phyloP scores from a whole-genome alignment of 441 rosid genomes.

The Syzygium syzygioides region DNA sequence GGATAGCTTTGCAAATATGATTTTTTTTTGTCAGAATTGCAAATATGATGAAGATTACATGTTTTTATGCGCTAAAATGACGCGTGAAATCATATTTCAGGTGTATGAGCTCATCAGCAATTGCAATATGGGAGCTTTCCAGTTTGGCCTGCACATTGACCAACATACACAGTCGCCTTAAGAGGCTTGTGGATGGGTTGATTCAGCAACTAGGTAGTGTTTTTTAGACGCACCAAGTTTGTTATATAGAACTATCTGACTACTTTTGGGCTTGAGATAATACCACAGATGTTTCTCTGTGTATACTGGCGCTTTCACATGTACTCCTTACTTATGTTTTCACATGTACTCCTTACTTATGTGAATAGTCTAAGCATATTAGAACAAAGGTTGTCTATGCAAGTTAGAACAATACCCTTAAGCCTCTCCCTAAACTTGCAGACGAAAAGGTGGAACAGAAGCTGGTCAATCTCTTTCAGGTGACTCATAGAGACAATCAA shows the following conservation, averaged over 20 bases:
- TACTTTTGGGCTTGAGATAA: not conserved
- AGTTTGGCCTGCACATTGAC: constrained; percentile 46
- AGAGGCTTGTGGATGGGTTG: constrained; percentile 47
- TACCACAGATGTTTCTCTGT: not conserved
- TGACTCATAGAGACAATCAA: constrained; percentile 52
- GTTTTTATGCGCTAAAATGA: not conserved
- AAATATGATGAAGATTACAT: not conserved
- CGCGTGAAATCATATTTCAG: constrained; percentile 22
- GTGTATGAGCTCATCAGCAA: constrained; percentile 26
- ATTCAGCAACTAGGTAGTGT: constrained; percentile 47
- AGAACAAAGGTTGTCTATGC: not conserved
- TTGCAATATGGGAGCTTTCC: constrained; percentile 63
- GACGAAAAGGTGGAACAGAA: constrained; percentile 51
- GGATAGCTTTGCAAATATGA: not conserved
- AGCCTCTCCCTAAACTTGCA: constrained; percentile 15
- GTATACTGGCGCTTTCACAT: not conserved
- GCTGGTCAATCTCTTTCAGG: constrained; percentile 33
- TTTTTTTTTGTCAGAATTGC: not conserved
- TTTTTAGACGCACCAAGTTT: not conserved
- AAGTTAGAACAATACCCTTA: not conserved
- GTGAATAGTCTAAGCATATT: not conserved
- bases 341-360: not conserved
- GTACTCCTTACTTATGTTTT: not conserved
- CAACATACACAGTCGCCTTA: constrained; percentile 32
- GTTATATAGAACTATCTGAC: not conserved